Evolutionary conservation across 352 stramenopile genomes (phyloP).

Genomic region (Globisporangium middletonii): DNA sequence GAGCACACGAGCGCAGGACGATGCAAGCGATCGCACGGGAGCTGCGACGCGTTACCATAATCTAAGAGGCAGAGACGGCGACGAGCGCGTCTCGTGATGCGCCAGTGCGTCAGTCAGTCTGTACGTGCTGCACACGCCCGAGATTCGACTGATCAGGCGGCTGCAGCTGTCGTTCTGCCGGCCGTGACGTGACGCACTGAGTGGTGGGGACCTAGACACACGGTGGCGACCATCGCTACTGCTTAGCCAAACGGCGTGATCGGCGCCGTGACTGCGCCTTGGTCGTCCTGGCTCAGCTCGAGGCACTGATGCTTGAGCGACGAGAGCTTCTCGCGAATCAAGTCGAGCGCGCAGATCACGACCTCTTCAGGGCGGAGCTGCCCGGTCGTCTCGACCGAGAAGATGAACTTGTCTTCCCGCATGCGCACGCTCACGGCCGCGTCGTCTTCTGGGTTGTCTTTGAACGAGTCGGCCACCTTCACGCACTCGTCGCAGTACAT

Average conservation of each 20-base stretch:
- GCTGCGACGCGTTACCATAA: constrained; percentile 11
- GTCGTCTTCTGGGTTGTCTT: constrained; percentile 94
- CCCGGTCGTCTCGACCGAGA: constrained; percentile 93
- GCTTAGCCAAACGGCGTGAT: constrained; percentile 83
- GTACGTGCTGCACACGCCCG: too few species aligned
- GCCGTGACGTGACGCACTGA: too few species aligned
- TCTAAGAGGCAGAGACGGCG: constrained; percentile 12
- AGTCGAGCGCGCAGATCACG: constrained; percentile 80
- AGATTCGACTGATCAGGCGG: too few species aligned
- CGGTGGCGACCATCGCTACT: too few species aligned
- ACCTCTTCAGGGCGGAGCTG: constrained; percentile 82
- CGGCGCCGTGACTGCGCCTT: constrained; percentile 31
- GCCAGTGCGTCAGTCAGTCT: too few species aligned
- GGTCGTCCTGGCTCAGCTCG: constrained; percentile 79
- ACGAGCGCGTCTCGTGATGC: background rate
- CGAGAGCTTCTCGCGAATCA: constrained; percentile 84
- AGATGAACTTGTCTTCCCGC: constrained; percentile 93
- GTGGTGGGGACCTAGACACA: too few species aligned
- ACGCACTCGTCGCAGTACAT: constrained; percentile 94
- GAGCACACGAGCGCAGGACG: background rate
- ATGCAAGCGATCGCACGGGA: background rate
- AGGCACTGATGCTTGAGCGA: constrained; percentile 84
- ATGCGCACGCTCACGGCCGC: constrained; percentile 89
- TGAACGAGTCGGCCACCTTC: constrained; percentile 90
- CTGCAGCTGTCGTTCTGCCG: too few species aligned